A percentile compares a stretch with the other conserved stretches of the same genome.
Conservation (phyloP, 768 basidiomycete genomes). For the Suillus clintonianus region DNA sequence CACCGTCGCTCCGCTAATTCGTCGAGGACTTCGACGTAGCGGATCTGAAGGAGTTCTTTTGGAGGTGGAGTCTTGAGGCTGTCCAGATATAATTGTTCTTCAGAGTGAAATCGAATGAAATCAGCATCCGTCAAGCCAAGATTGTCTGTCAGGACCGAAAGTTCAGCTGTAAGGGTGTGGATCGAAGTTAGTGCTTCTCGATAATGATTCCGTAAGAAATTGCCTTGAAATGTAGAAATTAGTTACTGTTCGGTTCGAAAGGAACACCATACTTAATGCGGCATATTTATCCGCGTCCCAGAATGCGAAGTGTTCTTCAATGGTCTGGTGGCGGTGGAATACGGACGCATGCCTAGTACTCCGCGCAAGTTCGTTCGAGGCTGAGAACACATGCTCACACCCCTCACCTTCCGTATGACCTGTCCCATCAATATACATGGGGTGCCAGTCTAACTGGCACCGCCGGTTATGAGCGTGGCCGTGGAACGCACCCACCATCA, state of each 20-base stretch:
- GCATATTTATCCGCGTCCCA: slow-evolving; percentile 25
- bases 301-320: slow-evolving; percentile 17
- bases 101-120: too few species aligned
- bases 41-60: background rate
- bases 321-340: slow-evolving; percentile 6
- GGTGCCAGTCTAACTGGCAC: too few species aligned
- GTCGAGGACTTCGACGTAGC: background rate
- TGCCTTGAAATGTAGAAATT: background rate
- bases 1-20: background rate
- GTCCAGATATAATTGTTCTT: background rate
- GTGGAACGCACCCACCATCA: slow-evolving; percentile 19
- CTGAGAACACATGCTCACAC: slow-evolving; percentile 6
- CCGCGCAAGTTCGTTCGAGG: slow-evolving; percentile 7
- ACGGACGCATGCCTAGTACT: background rate
- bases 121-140: too few species aligned
- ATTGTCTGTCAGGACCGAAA: too few species aligned
- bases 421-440: slow-evolving; percentile 15
- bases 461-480: slow-evolving; percentile 27
- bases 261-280: slow-evolving; percentile 15
- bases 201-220: slow-evolving; percentile 6
- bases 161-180: too few species aligned
- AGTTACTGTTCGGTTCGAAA: too few species aligned
- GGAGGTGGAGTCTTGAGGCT: background rate
- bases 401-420: slow-evolving; percentile 8
- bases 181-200: background rate